Evolutionary conservation across 1,139 yeast species (phyloP), one percentile per base, ranked within the genome.

Genomic region (Saccharomyces hybrid): DNA sequence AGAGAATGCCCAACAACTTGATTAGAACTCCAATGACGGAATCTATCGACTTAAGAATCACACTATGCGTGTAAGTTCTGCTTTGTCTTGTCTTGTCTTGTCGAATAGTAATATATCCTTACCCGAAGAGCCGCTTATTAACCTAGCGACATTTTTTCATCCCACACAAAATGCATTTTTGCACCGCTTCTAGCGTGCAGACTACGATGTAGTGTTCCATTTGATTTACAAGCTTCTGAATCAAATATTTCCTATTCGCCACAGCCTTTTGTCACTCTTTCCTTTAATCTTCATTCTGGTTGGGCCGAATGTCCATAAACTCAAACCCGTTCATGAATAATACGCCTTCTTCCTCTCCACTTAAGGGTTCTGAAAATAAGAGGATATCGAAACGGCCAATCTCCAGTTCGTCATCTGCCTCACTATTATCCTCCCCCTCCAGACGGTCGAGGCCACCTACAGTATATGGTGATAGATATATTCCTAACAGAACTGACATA

Each of bases 401-500:
- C 21, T 58, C 57, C 26, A 58, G 59, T 32, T 59, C 64, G 19
- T 58, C 66, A 3, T 52, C 60, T 21, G 59, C 67, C 2, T 62
- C 70, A 1, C 50, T 61, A 3, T 54, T 63, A 21, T 57, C 68
- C 2, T 68, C 73, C 0, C 72, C 73, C 4, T 60, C 64, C 6
- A 64, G 70, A 52, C 60, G 67, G 48, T 60, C 67, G 14, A 57
- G 68, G 32, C 59, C 66, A 21, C 55, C 66, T 7, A 58, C 19
- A 6, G 55, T 59, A 8, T 87, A 85, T 69, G 83, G 88, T 57
- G 98, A 91, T 69, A 73, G 99, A 54, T 89, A 84, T 70, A 88
- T 93, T 47, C 98, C 98, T 6, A 83, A 81, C 58, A 73, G 98
- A 56, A 83, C 86, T 2, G 96, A 96, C 0, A 81, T 89, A 44